These are phyloP conservation scores for Saccharomycopsis vini DNA, from an alignment of 805 yeast species.

Conservation along the genomic window DNA sequence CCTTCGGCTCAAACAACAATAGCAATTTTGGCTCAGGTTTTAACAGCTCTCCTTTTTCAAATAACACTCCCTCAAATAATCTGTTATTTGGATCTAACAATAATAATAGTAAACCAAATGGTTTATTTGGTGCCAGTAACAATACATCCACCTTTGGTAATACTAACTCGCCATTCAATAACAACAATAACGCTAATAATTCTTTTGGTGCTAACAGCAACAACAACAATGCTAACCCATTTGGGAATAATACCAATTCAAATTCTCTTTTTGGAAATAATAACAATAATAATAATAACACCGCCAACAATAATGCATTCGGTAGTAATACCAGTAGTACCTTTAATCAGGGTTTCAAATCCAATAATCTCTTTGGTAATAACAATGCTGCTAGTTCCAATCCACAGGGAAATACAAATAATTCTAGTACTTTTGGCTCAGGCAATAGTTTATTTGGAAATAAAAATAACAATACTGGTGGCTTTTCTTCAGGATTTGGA, in stretches of 20 bases:
- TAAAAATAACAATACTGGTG: conserved; percentile 24
- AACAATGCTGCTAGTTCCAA: too few relatives aligned
- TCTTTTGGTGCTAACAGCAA: conserved; percentile 33
- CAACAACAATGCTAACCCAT: conserved; percentile 25
- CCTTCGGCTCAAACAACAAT: conserved; percentile 22
- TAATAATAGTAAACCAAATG: conserved; percentile 19
- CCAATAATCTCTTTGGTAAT: conserved; percentile 25
- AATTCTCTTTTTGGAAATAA: conserved; percentile 22
- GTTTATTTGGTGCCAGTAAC: conserved; percentile 24
- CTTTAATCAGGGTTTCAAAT: too few relatives aligned
- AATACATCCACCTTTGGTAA: conserved; percentile 19
- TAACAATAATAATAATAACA: conserved; percentile 19
- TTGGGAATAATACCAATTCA: conserved; percentile 22
- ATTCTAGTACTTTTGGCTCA: background rate
- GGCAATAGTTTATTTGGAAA: conserved; percentile 22
- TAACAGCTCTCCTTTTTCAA: conserved; percentile 19
- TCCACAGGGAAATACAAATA: too few relatives aligned
- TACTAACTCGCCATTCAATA: background rate
- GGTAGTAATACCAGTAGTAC: conserved; percentile 14
- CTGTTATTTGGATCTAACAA: conserved; percentile 25
- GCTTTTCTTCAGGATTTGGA: conserved; percentile 32
- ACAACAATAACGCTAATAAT: conserved; percentile 26
- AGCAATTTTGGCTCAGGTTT: conserved; percentile 2
- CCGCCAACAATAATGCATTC: conserved; percentile 18
- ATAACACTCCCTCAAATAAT: conserved; percentile 18